Evolutionary conservation across 495 filamentous ascomycete genomes (phyloP), one percentile per base, ranked within the genome.

Genomic region (Xylaria nigripes): DNA sequence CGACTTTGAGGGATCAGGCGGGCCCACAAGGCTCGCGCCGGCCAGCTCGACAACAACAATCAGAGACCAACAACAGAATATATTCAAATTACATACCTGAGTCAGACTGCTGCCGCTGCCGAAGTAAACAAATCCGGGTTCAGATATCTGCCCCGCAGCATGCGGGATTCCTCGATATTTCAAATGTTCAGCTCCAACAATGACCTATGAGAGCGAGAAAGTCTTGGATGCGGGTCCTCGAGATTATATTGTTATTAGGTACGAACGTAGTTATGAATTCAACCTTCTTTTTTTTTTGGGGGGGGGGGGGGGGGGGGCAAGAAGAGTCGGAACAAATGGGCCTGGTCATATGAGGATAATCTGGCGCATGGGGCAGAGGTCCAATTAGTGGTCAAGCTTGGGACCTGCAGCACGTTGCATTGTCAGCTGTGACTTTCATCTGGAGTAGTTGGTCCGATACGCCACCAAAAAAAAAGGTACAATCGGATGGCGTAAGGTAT

Each of bases 401-500:
- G 53, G 32, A 50, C 46, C 53, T 55, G 53, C 53, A 44, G 47
- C 15, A 38, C 23, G 45, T 50, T 50, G 29, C 53, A 49, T 55
- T 32, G 52, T 55, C 53, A 55, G 53, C 46, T 55, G 53, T 42
- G 40, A 50, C 53, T n/a, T n/a, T 55, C 46, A 50, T 36, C 34
- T n/a, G 10, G 12, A 18, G 10, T 6, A n/a, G 6, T n/a, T 44
- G 34, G 16, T 27, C 40, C 18, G 27, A 19, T 38, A 32, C 24
- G 29, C 19, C 38, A 49, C 27, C 45, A 30, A 36, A 22, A 44
- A 7, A 6, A 21, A 10, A 5, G 13, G n/a, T n/a, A n/a, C n/a
- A n/a, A 44, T 23, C 40, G 38, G 45, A 24, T 29, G 42, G 21
- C 22, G 38, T 36, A 36, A 36, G n/a, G n/a, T n/a, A n/a, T n/a